phyloP scores from a whole-genome alignment of 1,139 yeast genomes.

The Protomyces pachydermus region DNA sequence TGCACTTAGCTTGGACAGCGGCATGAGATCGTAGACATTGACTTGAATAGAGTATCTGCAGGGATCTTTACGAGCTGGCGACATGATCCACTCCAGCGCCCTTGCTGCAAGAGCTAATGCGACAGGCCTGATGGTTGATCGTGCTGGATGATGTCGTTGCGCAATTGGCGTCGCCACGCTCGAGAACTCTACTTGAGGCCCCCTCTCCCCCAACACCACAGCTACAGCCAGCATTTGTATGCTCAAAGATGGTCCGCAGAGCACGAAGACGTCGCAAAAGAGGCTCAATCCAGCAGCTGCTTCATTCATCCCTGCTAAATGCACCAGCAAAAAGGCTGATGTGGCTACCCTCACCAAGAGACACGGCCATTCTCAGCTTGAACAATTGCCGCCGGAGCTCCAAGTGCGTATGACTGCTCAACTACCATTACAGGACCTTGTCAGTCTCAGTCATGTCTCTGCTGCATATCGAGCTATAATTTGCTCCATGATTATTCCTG shows the following conservation, averaged over 20 bases:
- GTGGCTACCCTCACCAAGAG: too few relatives aligned
- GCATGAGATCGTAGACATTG: slow-evolving; percentile 23
- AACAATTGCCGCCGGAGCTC: background rate
- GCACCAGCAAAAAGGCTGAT: too few relatives aligned
- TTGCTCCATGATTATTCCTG: background rate
- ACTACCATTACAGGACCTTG: background rate
- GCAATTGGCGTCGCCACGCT: too few relatives aligned
- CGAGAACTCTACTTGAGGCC: too few relatives aligned
- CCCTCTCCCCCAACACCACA: too few relatives aligned
- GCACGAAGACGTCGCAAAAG: background rate
- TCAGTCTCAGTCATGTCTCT: background rate
- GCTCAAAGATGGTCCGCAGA: too few relatives aligned
- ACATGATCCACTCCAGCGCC: background rate
- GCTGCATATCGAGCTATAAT: background rate
- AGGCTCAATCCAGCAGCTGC: background rate
- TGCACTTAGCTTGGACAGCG: slow-evolving; percentile 7
- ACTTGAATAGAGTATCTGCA: slow-evolving; percentile 1
- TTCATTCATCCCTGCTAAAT: background rate
- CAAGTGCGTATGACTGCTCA: background rate
- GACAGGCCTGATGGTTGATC: too few relatives aligned
- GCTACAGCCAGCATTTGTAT: too few relatives aligned
- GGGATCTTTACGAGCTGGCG: background rate
- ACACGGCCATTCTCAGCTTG: background rate
- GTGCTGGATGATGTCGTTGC: too few relatives aligned
- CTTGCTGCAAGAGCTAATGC: too few relatives aligned